Evolutionary conservation across 495 filamentous ascomycete species (phyloP).

Genomic region (Coniosporium apollinis): DNA sequence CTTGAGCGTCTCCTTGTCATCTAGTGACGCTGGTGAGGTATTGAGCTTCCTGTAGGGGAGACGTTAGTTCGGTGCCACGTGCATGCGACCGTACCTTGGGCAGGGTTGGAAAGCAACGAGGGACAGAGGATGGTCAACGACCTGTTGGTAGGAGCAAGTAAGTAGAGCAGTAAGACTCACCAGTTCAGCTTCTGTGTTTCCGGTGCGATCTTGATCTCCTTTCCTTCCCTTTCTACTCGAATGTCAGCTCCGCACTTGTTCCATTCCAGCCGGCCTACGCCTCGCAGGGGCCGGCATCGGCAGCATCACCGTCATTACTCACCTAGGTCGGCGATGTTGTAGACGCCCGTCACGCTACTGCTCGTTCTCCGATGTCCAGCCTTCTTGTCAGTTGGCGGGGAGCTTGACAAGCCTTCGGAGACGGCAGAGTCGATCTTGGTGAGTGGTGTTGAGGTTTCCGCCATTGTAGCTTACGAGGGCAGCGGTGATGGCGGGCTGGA

Average conservation of each 20-base stretch:
- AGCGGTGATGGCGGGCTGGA: no score
- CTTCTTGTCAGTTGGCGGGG: constrained; percentile 45
- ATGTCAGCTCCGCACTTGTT: constrained; percentile 16
- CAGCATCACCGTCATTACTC: constrained; percentile 16
- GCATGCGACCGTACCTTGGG: no score
- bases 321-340: constrained; percentile 79
- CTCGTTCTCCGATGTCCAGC: constrained; percentile 46
- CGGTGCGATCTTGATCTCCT: constrained; percentile 58
- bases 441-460: constrained; percentile 24
- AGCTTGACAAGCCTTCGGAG: constrained; percentile 54
- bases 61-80: no score
- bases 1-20: constrained; percentile 69
- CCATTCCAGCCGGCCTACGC: constrained; percentile 2
- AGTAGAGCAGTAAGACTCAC: no score
- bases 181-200: constrained; percentile 84
- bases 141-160: no score
- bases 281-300: neutral
- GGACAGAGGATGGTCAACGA: no score
- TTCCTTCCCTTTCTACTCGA: constrained; percentile 50
- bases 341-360: constrained; percentile 49
- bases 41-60: constrained; percentile 60
- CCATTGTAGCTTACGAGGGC: no score
- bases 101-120: no score
- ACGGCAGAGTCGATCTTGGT: constrained; percentile 79
- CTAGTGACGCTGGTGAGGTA: constrained; percentile 54